Evolutionary conservation across 2,329 filamentous ascomycete genomes (phyloP).

Genomic region (Thelonectria discophora): DNA sequence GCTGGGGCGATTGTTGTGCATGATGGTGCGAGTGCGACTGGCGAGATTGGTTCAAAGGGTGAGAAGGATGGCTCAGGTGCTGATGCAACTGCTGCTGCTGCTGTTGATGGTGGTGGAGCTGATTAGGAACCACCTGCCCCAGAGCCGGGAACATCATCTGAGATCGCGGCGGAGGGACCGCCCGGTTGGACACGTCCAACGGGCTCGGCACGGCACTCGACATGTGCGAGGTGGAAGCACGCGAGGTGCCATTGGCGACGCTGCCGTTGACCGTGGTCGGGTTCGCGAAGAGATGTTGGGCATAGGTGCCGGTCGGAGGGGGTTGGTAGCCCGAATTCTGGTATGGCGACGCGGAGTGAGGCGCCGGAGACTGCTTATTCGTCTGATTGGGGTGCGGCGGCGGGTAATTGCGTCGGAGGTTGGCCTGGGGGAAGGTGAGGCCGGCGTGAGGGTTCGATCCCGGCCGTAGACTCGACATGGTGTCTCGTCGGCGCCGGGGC

Average conservation of each 20-base stretch:
- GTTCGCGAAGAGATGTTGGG: conserved; percentile 63
- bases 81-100: conserved; percentile 49
- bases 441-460: conserved; percentile 63
- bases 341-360: conserved; percentile 64
- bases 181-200: conserved; percentile 56
- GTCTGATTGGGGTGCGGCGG: conserved; percentile 59
- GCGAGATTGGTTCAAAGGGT: conserved; percentile 40
- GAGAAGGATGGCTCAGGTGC: conserved; percentile 41
- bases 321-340: conserved; percentile 62
- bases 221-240: conserved; percentile 55
- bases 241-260: conserved; percentile 59
- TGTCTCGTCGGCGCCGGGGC: conserved; percentile 39
- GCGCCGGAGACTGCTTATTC: conserved; percentile 64
- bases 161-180: conserved; percentile 54
- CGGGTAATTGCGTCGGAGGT: conserved; percentile 59
- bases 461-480: conserved; percentile 61
- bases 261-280: conserved; percentile 57
- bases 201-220: conserved; percentile 60
- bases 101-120: conserved; percentile 55
- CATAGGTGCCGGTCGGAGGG: conserved; percentile 58
- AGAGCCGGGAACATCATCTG: conserved; percentile 53
- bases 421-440: conserved; percentile 62
- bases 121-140: conserved; percentile 54
- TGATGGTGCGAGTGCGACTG: conserved; percentile 42
- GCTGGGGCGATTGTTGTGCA: conserved; percentile 45